Base-by-base conservation (phyloP, 1,284 basidiomycete species). In the Sporisorium iseilematis-ciliati region DNA sequence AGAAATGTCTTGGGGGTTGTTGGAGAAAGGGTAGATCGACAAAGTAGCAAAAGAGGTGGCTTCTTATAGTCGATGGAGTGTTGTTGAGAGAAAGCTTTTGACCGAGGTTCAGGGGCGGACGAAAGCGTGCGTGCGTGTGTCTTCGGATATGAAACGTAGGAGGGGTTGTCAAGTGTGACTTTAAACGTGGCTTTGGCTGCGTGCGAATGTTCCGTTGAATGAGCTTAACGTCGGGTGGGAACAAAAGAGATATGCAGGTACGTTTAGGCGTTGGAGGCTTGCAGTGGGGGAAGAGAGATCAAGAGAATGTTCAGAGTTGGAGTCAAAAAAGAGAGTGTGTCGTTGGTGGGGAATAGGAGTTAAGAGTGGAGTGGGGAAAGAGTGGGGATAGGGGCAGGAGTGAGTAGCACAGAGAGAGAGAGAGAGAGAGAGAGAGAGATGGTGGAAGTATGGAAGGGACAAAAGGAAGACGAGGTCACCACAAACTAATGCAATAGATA, bases 241-340 rank as follows among this genome's bases (percentile, higher is more conserved):
- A 38, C 42, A 35, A 41, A 26, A 20, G 33, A 29, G 2, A 33
- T 4, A 38, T 58, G 57, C 56, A 46, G 29, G 23, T 25, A 11
- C 46, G 29, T 29, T 29, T 26, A 38, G n/a, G 23, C 23, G 53
- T 7, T 20, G 40, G 33, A 29, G 51, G 35, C 35, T 49, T 56
- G 55, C 31, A 23, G 49, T 23, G 51, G 18, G 42, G 42, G 25
- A 20, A 31, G 18, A n/a, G 59, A 56, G 54, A 26, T 45, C 25
- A 53, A 62, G 54, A 60, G 66, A 52, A 26, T 49, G 67, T 60
- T 67, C 48, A 48, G 45, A 67, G 58, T 67, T 62, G 58, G 65
- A 48, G 25, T 52, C 49, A 23, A 55, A 54, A 56, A 54, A 57
- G 61, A 60, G 53, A 43, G 62, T 63, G 38, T 54, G 35, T 45